Evolutionary conservation across 768 basidiomycete genomes (phyloP), one percentile per base, ranked within the genome.

Genomic region (Chalciporus sphaerocephalus): DNA sequence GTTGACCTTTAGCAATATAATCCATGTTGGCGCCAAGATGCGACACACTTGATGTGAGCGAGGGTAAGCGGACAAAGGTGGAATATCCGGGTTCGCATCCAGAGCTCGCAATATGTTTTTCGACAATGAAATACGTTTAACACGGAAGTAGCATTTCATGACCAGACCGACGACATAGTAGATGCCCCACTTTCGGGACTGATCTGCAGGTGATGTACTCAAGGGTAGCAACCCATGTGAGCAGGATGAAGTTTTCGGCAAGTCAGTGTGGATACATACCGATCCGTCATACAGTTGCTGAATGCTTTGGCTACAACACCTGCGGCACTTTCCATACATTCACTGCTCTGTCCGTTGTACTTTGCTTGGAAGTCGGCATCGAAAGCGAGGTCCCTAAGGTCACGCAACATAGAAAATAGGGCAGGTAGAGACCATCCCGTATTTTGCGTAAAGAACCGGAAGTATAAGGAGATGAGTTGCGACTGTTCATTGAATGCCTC

Each of bases 71-170:
- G 72, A 67, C 25, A 98, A 63, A 6, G 87, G 75, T 18, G 94
- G 94, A 30, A 95, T 80, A 52, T 96, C 92, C 9, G 79, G 75
- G 57, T 88, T 90, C 2, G 87, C 91, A 27, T 87, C 76, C 21
- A 98, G 78, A 2, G 92, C 94, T 47, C 94, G 79, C 27, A 97
- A 74, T 45, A 99, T 85, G 56, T 92, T 97, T 67, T 91, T 92
- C 16, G 92, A 85, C 13, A 98, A 72, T 1, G 91, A 89, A 63
- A 96, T 94, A 46, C 87, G 79, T 67, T 90, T 89, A 40, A 82
- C 94, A 55, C 85, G 83, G 75, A 98, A 97, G 69, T 98, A 98
- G 38, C 83, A 87, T 65, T 98, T 98, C 65, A 99, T 70, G 44
- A 93, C 84, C 40, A 95, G 72, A 13, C 86, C 87, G 1, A 94